Conservation (phyloP, 1,139 yeast genomes). For the Pichia cactophila region DNA sequence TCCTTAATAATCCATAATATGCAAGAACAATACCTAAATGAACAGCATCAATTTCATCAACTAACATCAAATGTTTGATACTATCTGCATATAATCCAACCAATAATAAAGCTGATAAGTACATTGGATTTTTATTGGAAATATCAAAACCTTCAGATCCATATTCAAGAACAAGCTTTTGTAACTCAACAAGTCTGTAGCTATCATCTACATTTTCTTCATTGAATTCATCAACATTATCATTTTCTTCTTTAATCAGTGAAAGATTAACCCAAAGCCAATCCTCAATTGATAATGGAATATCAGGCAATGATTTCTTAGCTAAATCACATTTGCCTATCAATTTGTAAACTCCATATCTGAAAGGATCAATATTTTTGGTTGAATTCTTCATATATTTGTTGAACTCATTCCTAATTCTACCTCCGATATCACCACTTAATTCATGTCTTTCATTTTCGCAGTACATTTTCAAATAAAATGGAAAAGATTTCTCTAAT, state of each 20-base stretch:
- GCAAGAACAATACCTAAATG: constrained; percentile 81
- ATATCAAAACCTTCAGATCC: constrained; percentile 69
- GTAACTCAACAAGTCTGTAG: constrained; percentile 69
- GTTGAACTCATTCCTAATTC: constrained; percentile 73
- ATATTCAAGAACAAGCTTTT: constrained; percentile 57
- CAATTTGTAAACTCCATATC: constrained; percentile 83
- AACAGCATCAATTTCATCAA: constrained; percentile 79
- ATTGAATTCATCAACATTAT: constrained; percentile 36
- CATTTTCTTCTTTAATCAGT: constrained; percentile 54
- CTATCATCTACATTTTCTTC: constrained; percentile 41
- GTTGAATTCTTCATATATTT: constrained; percentile 67
- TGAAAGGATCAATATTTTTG: constrained; percentile 72
- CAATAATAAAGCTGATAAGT: constrained; percentile 66
- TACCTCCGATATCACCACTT: constrained; percentile 60
- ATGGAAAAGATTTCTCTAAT: constrained; percentile 77
- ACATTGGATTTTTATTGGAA: constrained; percentile 61
- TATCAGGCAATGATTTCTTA: constrained; percentile 67
- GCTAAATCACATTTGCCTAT: constrained; percentile 85
- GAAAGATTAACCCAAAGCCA: constrained; percentile 95
- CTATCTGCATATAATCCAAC: constrained; percentile 82
- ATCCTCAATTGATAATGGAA: constrained; percentile 81
- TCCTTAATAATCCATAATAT: constrained; percentile 64
- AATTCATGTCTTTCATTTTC: constrained; percentile 49
- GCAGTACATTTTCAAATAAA: constrained; percentile 67
- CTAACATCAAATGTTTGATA: constrained; percentile 56